Conservation (phyloP, 2,329 filamentous ascomycete genomes). For the Macrophomina phaseolina region DNA sequence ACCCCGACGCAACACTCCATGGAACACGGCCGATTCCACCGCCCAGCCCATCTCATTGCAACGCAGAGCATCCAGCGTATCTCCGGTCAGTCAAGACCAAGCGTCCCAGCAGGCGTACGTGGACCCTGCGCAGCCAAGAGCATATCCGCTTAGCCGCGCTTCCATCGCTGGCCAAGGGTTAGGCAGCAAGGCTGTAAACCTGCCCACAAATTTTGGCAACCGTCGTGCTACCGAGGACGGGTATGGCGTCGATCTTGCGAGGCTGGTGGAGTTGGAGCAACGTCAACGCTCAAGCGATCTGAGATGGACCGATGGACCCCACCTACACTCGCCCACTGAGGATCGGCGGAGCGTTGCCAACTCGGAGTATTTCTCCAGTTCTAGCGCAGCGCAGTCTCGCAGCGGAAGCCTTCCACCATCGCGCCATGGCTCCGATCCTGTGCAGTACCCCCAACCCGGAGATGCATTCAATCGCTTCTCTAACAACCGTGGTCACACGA, state of each 20-base stretch:
- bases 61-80: constrained; percentile 43
- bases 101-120: constrained; percentile 41
- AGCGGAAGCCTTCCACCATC: constrained; percentile 64
- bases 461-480: constrained; percentile 39
- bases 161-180: constrained; percentile 34
- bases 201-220: constrained; percentile 41
- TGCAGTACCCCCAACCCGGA: constrained; percentile 39
- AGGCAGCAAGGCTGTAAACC: constrained; percentile 35
- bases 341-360: constrained; percentile 47
- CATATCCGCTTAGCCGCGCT: constrained; percentile 36
- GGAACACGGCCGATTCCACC: constrained; percentile 59
- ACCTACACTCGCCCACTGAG: constrained; percentile 50
- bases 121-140: constrained; percentile 34
- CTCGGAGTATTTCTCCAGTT: constrained; percentile 52
- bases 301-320: constrained; percentile 42
- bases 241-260: constrained; percentile 40
- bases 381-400: constrained; percentile 55
- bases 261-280: constrained; percentile 38
- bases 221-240: constrained; percentile 38
- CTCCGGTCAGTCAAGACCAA: constrained; percentile 41
- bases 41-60: constrained; percentile 38
- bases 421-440: constrained; percentile 53
- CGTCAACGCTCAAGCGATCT: constrained; percentile 37
- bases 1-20: constrained; percentile 57
- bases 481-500: constrained; percentile 52